Percentiles rank a stretch among this genome's conserved stretches.
Conservation (phyloP, 2,329 filamentous ascomycete genomes). For the Neopestalotiopsis sp. region DNA sequence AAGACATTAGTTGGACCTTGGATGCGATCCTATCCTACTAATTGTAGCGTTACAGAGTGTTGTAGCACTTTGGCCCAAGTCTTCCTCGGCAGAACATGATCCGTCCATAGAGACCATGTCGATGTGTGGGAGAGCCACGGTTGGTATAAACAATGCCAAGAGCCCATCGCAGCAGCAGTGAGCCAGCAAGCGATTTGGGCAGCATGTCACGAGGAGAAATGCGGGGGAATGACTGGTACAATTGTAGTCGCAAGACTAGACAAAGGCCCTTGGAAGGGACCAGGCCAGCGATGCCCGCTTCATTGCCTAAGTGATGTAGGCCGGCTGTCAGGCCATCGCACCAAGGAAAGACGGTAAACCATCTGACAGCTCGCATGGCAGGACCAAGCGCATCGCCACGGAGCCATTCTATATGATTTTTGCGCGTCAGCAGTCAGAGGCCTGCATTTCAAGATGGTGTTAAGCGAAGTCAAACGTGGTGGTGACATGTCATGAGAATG, state of each 20-base stretch:
- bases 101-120: slow-evolving; percentile 5
- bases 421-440: neutral
- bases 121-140: neutral
- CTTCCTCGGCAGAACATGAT: slow-evolving; percentile 10
- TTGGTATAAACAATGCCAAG: slow-evolving; percentile 9
- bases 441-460: slow-evolving; percentile 8
- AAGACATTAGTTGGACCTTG: neutral
- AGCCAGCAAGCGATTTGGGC: neutral
- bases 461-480: slow-evolving; percentile 5
- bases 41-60: neutral
- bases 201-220: slow-evolving; percentile 7
- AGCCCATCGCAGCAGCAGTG: neutral
- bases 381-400: neutral
- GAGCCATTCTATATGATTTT: neutral
- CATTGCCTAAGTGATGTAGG: neutral
- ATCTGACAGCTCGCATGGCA: slow-evolving; percentile 11
- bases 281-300: neutral
- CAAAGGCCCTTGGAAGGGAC: neutral
- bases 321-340: neutral
- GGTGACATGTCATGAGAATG: slow-evolving; percentile 11
- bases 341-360: slow-evolving; percentile 3
- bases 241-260: neutral
- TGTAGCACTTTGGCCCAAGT: neutral
- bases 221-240: neutral
- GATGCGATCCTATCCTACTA: neutral